A percentile compares a stretch with the other conserved stretches of the same genome.
Conservation (phyloP, 352 stramenopile species). For the Poterioochromonas sp. region DNA sequence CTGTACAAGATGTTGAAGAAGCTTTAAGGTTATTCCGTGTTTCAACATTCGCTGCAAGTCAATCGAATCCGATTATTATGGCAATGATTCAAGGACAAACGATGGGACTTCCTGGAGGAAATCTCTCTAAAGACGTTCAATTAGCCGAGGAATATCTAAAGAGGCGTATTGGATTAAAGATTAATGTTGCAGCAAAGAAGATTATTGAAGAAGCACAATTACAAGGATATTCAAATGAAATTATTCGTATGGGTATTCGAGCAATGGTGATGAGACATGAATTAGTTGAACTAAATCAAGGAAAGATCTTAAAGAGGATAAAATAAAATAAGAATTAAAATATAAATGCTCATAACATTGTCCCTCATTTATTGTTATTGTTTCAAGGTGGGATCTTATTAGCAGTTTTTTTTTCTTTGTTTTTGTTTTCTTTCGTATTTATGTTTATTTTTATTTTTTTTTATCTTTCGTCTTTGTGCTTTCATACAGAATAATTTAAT, state of each 20-base stretch:
- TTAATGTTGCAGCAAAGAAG: constrained; percentile 55
- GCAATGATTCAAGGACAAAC: constrained; percentile 57
- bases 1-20: constrained; percentile 75
- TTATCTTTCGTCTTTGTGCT: too few relatives aligned
- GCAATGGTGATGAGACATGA: constrained; percentile 59
- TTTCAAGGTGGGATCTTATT: too few relatives aligned
- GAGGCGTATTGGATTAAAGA: constrained; percentile 53
- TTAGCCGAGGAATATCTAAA: constrained; percentile 62
- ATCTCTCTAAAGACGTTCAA: constrained; percentile 52
- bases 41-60: constrained; percentile 46
- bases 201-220: constrained; percentile 58
- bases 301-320: constrained; percentile 56
- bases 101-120: neutral
- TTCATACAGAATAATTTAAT: too few relatives aligned
- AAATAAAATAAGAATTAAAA: too few relatives aligned
- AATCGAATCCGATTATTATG: constrained; percentile 39
- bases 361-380: too few relatives aligned
- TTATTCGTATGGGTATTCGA: constrained; percentile 53
- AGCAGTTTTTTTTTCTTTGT: too few relatives aligned
- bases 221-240: constrained; percentile 58
- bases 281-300: constrained; percentile 60
- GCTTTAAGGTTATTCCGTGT: constrained; percentile 89
- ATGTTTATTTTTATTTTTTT: too few relatives aligned
- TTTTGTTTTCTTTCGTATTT: too few relatives aligned
- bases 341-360: too few relatives aligned